phyloP scores from a whole-genome alignment of 108 stramenopile genomes.

The Epithemia pelagica region DNA sequence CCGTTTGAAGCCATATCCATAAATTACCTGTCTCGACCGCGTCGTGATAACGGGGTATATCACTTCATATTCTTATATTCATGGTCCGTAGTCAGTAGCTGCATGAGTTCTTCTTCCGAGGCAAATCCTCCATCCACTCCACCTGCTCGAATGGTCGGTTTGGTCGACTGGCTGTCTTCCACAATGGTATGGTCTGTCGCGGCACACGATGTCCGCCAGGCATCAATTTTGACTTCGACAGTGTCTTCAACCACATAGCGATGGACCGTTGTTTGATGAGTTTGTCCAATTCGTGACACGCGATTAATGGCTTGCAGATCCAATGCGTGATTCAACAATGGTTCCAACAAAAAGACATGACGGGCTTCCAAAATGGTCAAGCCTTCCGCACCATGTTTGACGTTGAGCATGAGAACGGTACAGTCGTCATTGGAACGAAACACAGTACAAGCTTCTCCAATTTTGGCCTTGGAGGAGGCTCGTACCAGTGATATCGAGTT shows the following conservation, averaged over 20 bases:
- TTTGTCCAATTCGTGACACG: no score
- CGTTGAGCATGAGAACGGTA: constrained; percentile 53
- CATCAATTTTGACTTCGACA: constrained; percentile 73
- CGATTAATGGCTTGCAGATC: constrained; percentile 55
- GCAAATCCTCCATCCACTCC: constrained; percentile 46
- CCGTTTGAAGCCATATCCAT: not conserved
- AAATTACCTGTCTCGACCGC: not conserved
- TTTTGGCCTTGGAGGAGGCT: no score
- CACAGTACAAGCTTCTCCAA: constrained; percentile 12
- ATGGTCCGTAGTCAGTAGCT: not conserved
- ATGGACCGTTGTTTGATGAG: constrained; percentile 67
- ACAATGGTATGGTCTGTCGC: constrained; percentile 32
- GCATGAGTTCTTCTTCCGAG: constrained; percentile 13
- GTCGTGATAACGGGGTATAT: not conserved
- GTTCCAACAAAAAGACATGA: constrained; percentile 84
- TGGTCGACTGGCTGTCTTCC: constrained; percentile 5
- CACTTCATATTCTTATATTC: no score
- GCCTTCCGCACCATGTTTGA: constrained; percentile 80
- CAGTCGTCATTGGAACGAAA: not conserved
- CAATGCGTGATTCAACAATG: constrained; percentile 60
- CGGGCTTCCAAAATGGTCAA: constrained; percentile 78
- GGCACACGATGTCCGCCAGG: constrained; percentile 34
- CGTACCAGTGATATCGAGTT: constrained; percentile 42
- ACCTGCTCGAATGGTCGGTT: constrained; percentile 24
- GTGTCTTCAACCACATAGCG: constrained; percentile 70